Evolutionary conservation across 2,329 filamentous ascomycete genomes (phyloP), one percentile per base, ranked within the genome.

Genomic region (Aspergillus phoenicis): DNA sequence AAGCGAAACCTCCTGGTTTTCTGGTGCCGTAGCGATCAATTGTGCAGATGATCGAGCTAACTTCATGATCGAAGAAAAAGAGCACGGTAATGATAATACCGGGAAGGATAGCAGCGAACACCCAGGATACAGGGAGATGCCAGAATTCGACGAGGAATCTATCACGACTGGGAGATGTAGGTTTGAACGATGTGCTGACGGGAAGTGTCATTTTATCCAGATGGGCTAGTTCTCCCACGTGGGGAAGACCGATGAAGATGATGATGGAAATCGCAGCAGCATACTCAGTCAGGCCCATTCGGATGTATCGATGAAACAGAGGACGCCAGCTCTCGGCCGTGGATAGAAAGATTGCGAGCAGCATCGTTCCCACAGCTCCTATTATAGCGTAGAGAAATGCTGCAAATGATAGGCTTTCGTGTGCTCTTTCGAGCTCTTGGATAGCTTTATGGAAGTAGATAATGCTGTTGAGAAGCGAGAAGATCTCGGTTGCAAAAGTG

Each of bases 11-110:
- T 0, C 84, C 84, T 0, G 85, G 85, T 66, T 89, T 89, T 58
- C 78, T 78, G 2, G 82, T 84, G 7, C 85, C 85, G 68, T 88
- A 89, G 4, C 85, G 80, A 43, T 84, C 78, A 47, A 85, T 81
- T 0, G 87, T 89, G 68, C 86, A 89, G 63, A 89, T 89, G 58
- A 89, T 89, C 56, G 84, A 88, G 70, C 85, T 88, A 57, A 89
- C 87, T 71, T 89, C 87, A 66, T 89, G 87, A 62, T 89, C 87
- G 70, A 89, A 89, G 75, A 87, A 89, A 77, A 89, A 89, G 26
- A 89, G 80, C 0, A 86, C 79, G 0, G 86, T 89, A 60, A 89
- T 86, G 64, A 89, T 88, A 38, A 83, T 73, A 0, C 85, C 87
- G 0, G 87, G 86, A 2, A 89, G 81, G 45, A 88, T 82, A 30